A percentile compares a stretch with the other conserved stretches of the same genome.
phyloP scores from a whole-genome alignment of 495 filamentous ascomycete species.

The Hyaloscypha variabilis region DNA sequence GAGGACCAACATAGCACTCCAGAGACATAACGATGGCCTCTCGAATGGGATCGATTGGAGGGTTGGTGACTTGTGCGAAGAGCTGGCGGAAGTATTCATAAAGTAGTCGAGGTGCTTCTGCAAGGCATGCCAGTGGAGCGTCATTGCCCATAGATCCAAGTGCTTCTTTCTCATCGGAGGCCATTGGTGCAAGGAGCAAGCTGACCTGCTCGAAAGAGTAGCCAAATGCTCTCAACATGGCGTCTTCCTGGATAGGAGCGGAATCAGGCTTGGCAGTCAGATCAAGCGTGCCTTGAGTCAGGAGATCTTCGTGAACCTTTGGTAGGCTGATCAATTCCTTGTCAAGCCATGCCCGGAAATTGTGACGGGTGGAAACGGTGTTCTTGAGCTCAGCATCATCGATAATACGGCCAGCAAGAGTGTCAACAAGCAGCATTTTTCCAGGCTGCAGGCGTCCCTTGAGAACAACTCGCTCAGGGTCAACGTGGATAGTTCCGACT shows the following conservation, averaged over 20 bases:
- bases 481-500: conserved; percentile 91
- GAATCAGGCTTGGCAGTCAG: conserved; percentile 69
- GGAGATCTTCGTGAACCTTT: conserved; percentile 65
- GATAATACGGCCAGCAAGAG: conserved; percentile 91
- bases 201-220: conserved; percentile 98
- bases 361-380: conserved; percentile 79
- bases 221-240: conserved; percentile 83
- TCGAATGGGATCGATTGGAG: conserved; percentile 96
- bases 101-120: conserved; percentile 84
- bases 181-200: conserved; percentile 93
- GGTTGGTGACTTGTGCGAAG: conserved; percentile 98
- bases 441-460: conserved; percentile 96
- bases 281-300: conserved; percentile 46
- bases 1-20: conserved; percentile 96
- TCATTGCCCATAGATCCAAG: conserved; percentile 99
- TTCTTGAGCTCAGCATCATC: conserved; percentile 94
- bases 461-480: conserved; percentile 87
- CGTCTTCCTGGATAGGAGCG: conserved; percentile 80
- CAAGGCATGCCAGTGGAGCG: conserved; percentile 90
- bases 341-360: conserved; percentile 90
- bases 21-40: conserved; percentile 99
- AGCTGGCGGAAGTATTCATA: conserved; percentile 99
- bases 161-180: conserved; percentile 98
- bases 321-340: conserved; percentile 82
- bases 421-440: conserved; percentile 98